A percentile compares a stretch with the other conserved stretches of the same genome.
Conservation (phyloP, 257 asterid species). For the Fraxinus americana region DNA sequence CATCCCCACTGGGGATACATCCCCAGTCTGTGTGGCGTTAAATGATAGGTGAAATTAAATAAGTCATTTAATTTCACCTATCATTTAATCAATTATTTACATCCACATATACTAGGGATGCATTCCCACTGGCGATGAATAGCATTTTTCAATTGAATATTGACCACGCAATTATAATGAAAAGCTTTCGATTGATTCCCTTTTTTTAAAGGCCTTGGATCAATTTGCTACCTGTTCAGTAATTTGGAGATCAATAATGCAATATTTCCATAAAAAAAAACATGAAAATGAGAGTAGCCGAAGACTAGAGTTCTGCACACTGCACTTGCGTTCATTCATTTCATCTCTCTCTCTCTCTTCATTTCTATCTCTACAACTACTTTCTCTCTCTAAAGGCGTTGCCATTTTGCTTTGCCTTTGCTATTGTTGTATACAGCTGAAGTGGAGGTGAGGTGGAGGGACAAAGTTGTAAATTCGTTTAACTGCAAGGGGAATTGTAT, state of each 20-base stretch:
- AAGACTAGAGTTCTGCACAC: slow-evolving; percentile 21
- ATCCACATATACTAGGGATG: too few species aligned
- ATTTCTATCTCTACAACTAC: slow-evolving; percentile 3
- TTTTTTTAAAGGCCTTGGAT: not conserved
- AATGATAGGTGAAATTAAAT: too few species aligned
- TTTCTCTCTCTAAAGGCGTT: slow-evolving; percentile 39
- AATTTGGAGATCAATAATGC: not conserved
- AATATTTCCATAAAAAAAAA: not conserved
- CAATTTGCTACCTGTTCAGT: not conserved
- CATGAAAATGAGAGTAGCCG: not conserved
- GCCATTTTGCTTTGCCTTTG: slow-evolving; percentile 25
- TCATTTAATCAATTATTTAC: too few species aligned
- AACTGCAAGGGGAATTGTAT: slow-evolving; percentile 7
- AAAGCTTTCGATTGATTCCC: not conserved
- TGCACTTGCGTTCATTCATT: slow-evolving; percentile 22
- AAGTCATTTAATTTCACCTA: too few species aligned
- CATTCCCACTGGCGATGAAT: too few species aligned
- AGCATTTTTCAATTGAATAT: not conserved
- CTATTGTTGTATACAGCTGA: slow-evolving; percentile 24
- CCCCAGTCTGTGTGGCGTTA: too few species aligned
- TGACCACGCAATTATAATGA: not conserved
- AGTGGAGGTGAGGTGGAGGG: slow-evolving; percentile 23
- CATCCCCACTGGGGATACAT: too few species aligned
- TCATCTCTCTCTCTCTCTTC: not conserved
- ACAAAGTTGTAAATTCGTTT: slow-evolving; percentile 22